Conservation (phyloP, 352 stramenopile genomes). For the Phytophthora foliorum region DNA sequence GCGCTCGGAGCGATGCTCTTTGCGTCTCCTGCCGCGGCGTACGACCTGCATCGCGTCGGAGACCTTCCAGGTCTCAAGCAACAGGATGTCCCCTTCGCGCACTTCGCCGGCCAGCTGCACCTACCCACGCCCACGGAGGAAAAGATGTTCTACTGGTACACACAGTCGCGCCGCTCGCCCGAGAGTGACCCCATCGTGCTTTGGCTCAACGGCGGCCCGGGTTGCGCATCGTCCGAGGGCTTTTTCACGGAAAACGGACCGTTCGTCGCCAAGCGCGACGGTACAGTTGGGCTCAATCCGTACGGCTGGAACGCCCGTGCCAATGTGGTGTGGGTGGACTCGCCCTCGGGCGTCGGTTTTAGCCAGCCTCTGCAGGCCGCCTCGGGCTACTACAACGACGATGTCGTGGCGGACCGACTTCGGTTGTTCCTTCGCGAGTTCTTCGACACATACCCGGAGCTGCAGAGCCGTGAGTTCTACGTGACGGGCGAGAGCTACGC, state of each 20-base stretch:
- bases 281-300: conserved; percentile 68
- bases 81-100: conserved; percentile 59
- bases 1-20: conserved; percentile 30
- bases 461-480: conserved; percentile 79
- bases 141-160: conserved; percentile 83
- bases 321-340: conserved; percentile 93
- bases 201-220: conserved; percentile 94
- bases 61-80: conserved; percentile 60
- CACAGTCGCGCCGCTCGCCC: conserved; percentile 58
- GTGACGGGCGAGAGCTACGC: conserved; percentile 91
- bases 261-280: conserved; percentile 65
- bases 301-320: conserved; percentile 91
- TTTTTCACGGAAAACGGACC: conserved; percentile 88
- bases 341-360: conserved; percentile 90
- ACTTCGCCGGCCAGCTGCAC: conserved; percentile 72
- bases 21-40: conserved; percentile 1
- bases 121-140: conserved; percentile 54
- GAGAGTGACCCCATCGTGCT: conserved; percentile 83
- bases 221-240: conserved; percentile 82
- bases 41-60: conserved; percentile 52
- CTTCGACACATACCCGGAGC: conserved; percentile 78
- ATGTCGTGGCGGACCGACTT: conserved; percentile 61
- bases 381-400: conserved; percentile 69
- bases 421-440: conserved; percentile 79
- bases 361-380: conserved; percentile 57